phyloP scores from a whole-genome alignment of 352 stramenopile species.

The Phytopythium montanum region DNA sequence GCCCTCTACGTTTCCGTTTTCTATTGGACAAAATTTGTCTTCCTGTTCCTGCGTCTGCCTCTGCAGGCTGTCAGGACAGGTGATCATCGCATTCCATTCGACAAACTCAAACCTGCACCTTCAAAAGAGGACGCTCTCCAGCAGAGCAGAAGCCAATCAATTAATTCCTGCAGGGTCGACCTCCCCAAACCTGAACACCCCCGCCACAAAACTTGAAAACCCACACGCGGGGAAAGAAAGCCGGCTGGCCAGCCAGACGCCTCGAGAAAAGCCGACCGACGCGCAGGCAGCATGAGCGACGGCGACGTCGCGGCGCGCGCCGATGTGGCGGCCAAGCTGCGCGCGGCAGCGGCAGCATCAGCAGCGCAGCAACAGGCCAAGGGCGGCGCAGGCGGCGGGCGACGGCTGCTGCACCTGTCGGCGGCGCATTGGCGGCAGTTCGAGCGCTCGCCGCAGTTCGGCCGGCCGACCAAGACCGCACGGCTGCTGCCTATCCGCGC shows the following conservation, averaged over 20 bases:
- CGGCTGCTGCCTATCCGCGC: slow-evolving; percentile 76
- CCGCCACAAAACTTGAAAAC: no score
- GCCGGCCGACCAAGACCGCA: slow-evolving; percentile 41
- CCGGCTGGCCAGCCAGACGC: slow-evolving; percentile 5
- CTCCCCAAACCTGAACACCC: no score
- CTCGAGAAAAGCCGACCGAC: slow-evolving; percentile 1
- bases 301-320: slow-evolving; percentile 23
- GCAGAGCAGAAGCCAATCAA: no score
- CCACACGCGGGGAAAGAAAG: slow-evolving; percentile 5
- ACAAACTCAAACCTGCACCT: no score
- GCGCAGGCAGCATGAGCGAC: slow-evolving; percentile 19
- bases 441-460: slow-evolving; percentile 51
- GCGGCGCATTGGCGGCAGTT: slow-evolving; percentile 59
- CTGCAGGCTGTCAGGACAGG: no score
- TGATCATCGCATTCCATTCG: no score
- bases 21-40: no score
- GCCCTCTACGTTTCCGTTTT: no score
- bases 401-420: slow-evolving; percentile 72
- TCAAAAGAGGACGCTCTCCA: no score
- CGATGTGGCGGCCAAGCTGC: slow-evolving; percentile 41
- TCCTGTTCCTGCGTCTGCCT: no score
- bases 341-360: slow-evolving; percentile 6
- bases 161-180: no score
- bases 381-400: slow-evolving; percentile 13
- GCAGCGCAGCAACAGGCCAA: slow-evolving; percentile 12